phyloP scores from a whole-genome alignment of 495 filamentous ascomycete genomes.

The Aspergillus leporis region DNA sequence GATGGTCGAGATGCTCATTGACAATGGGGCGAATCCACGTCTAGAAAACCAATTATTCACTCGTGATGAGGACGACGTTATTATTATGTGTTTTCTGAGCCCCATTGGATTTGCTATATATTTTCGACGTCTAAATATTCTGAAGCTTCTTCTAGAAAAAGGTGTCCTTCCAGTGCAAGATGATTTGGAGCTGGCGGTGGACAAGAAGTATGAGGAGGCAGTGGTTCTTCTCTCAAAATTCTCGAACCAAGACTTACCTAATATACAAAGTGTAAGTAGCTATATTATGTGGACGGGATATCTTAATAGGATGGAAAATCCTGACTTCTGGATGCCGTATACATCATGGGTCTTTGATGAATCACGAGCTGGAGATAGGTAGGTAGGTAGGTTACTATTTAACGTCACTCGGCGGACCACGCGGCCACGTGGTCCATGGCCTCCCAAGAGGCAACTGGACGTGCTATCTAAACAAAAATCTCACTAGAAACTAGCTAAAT shows the following conservation, averaged over 20 bases:
- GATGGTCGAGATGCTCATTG: slow-evolving; percentile 7
- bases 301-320: slow-evolving; percentile 12
- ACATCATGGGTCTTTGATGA: slow-evolving; percentile 22
- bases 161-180: neutral
- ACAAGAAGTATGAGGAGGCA: neutral
- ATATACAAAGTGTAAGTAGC: slow-evolving; percentile 1
- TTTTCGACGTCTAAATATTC: slow-evolving; percentile 1
- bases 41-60: neutral
- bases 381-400: too few species aligned
- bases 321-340: slow-evolving; percentile 29
- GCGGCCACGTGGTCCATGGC: too few species aligned
- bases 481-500: too few species aligned
- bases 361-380: too few species aligned
- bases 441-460: too few species aligned
- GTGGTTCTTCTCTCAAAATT: neutral
- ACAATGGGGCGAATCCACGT: slow-evolving; percentile 2
- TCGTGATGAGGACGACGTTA: too few species aligned
- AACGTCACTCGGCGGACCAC: too few species aligned
- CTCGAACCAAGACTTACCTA: neutral
- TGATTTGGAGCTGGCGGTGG: neutral
- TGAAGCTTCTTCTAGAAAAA: slow-evolving; percentile 4
- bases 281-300: slow-evolving; percentile 10
- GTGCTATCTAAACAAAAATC: too few species aligned
- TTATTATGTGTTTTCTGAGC: too few species aligned
- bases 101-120: slow-evolving; percentile 14